These are phyloP conservation scores for Erysimum cheiranthoides DNA, from an alignment of 345 rosid species.

Conservation along the genomic window DNA sequence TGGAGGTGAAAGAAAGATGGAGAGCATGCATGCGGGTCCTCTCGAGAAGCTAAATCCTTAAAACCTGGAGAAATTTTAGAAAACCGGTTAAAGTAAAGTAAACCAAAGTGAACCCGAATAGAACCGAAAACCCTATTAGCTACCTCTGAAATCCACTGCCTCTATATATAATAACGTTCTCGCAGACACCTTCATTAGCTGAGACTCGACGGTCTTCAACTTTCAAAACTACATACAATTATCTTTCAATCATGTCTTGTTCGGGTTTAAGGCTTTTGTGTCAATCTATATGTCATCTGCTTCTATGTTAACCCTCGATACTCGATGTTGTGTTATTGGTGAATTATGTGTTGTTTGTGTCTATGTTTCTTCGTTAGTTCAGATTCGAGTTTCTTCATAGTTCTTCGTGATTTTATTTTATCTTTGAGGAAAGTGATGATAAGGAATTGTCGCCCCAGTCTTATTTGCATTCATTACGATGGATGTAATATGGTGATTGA, in stretches of 20 bases:
- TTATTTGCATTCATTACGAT: slow-evolving; percentile 55
- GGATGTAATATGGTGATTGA: slow-evolving; percentile 81
- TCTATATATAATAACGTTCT: too few species aligned
- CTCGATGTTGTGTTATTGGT: too few species aligned
- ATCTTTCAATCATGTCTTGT: too few species aligned
- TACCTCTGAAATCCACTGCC: too few species aligned
- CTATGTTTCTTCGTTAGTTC: too few species aligned
- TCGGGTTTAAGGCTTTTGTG: background rate
- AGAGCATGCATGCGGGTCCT: slow-evolving; percentile 9
- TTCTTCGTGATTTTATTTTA: too few species aligned
- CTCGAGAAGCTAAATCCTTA: background rate
- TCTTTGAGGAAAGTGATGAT: slow-evolving; percentile 58
- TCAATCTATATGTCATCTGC: background rate
- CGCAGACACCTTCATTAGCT: too few species aligned
- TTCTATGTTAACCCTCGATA: too few species aligned
- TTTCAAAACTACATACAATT: too few species aligned
- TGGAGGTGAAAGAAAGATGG: slow-evolving; percentile 4
- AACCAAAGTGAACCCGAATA: background rate
- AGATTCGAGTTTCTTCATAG: too few species aligned
- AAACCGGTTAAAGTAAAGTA: background rate
- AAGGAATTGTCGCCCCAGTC: slow-evolving; percentile 89
- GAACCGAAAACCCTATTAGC: background rate
- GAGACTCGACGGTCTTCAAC: too few species aligned
- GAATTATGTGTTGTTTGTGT: too few species aligned
- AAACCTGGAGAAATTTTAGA: background rate